Evolutionary conservation across 2,329 filamentous ascomycete species (phyloP).

Genomic region (Talaromyces sp.): DNA sequence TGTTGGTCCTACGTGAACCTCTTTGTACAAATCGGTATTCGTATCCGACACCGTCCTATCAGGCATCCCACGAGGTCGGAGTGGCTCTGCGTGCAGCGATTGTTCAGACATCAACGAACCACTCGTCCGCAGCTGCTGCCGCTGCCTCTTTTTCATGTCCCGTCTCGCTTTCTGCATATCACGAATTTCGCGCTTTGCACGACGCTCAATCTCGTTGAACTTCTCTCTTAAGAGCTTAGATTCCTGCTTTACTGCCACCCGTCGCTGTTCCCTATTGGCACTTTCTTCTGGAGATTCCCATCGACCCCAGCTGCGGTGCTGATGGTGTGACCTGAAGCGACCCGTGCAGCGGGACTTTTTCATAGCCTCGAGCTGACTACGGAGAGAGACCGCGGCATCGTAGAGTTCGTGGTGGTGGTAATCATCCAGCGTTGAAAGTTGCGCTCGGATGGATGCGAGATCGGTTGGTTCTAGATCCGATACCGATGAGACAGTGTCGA

Average conservation of each 20-base stretch:
- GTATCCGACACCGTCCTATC: neutral
- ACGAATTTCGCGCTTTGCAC: conserved; percentile 36
- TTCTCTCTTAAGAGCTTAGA: conserved; percentile 36
- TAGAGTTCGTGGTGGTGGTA: conserved; percentile 37
- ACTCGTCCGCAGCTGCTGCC: neutral
- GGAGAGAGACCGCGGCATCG: conserved; percentile 35
- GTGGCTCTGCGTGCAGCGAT: neutral
- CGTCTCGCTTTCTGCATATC: conserved; percentile 25
- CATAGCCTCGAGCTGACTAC: conserved; percentile 32
- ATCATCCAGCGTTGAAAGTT: conserved; percentile 33
- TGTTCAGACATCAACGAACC: neutral
- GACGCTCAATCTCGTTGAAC: conserved; percentile 34
- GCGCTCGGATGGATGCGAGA: conserved; percentile 34
- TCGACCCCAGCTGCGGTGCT: conserved; percentile 29
- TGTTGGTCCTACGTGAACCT: neutral
- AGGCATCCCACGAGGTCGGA: neutral
- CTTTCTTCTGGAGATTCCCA: conserved; percentile 38
- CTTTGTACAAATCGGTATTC: neutral
- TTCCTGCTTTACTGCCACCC: conserved; percentile 36
- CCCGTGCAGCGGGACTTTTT: conserved; percentile 34
- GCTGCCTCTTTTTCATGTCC: conserved; percentile 15
- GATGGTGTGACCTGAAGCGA: neutral
- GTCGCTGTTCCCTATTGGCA: conserved; percentile 28
- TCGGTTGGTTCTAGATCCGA: conserved; percentile 37
- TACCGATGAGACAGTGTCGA: conserved; percentile 36